Percentiles rank a stretch among this genome's conserved stretches.
Conservation (phyloP, 2,329 filamentous ascomycete genomes). For the Colletotrichum sp. region DNA sequence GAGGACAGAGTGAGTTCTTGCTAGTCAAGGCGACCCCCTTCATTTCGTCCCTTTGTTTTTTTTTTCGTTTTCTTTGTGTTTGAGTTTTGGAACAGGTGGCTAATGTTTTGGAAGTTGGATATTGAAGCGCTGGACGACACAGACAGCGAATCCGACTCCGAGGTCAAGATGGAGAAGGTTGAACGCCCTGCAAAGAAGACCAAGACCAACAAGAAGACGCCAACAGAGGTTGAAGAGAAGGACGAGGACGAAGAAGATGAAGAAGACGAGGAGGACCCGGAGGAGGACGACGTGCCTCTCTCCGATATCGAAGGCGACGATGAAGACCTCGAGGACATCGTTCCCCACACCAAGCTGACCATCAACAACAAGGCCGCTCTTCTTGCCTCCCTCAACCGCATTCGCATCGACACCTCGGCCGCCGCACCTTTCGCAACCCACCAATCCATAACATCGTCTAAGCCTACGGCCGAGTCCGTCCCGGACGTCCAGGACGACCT, state of each 20-base stretch:
- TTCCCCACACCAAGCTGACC: conserved; percentile 89
- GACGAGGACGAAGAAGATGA: conserved; percentile 55
- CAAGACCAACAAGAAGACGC: conserved; percentile 38
- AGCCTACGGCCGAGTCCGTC: conserved; percentile 70
- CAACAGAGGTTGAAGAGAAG: conserved; percentile 41
- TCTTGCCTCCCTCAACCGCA: conserved; percentile 78
- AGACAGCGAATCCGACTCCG: conserved; percentile 69
- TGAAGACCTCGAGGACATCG: conserved; percentile 83
- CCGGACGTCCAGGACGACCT: conserved; percentile 90
- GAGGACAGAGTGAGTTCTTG: conserved; percentile 24
- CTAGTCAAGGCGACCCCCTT: background rate
- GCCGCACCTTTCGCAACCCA: conserved; percentile 82
- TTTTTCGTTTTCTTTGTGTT: background rate
- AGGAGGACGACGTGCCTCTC: conserved; percentile 87
- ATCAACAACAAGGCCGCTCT: conserved; percentile 97
- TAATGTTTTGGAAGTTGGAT: conserved; percentile 46
- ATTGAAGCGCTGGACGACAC: conserved; percentile 64
- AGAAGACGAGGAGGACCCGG: conserved; percentile 62
- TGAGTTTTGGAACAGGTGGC: background rate
- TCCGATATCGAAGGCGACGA: conserved; percentile 83
- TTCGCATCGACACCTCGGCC: conserved; percentile 70
- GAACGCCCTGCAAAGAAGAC: conserved; percentile 53
- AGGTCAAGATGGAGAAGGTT: conserved; percentile 78
- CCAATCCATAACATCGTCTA: conserved; percentile 74
- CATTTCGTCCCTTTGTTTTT: background rate